Evolutionary conservation across 2,329 filamentous ascomycete species (phyloP).

Genomic region (Cercospora berteroae): DNA sequence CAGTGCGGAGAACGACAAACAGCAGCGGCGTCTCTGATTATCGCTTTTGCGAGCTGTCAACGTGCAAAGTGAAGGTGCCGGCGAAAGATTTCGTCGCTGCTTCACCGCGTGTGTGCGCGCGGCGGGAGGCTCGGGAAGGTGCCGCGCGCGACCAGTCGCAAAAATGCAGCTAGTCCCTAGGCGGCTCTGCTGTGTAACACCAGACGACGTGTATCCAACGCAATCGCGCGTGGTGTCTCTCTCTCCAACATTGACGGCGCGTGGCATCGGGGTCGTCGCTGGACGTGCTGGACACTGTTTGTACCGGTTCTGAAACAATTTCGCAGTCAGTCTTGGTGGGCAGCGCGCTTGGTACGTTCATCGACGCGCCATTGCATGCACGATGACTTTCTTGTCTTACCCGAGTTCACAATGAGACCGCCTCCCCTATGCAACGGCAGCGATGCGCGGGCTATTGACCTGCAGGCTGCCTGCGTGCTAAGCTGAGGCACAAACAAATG

Average conservation of each 20-base stretch:
- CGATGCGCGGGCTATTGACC: slow-evolving; percentile 5
- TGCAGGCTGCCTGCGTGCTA: slow-evolving; percentile 7
- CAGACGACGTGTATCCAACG: slow-evolving; percentile 3
- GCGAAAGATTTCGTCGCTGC: slow-evolving; percentile 8
- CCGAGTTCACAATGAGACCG: neutral
- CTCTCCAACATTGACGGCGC: neutral
- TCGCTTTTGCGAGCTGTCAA: neutral
- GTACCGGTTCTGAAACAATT: neutral
- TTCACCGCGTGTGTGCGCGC: slow-evolving; percentile 13
- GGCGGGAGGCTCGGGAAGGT: slow-evolving; percentile 3
- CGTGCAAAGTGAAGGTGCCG: neutral
- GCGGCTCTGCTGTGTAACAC: slow-evolving; percentile 11
- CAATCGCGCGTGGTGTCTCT: neutral
- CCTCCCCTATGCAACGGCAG: neutral
- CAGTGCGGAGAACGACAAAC: slow-evolving; percentile 1
- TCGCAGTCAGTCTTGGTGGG: neutral
- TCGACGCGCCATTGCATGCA: neutral
- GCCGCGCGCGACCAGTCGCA: slow-evolving; percentile 11
- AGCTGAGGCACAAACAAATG: slow-evolving; percentile 1
- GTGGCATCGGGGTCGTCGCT: neutral
- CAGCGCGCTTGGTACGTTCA: neutral
- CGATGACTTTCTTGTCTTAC: neutral
- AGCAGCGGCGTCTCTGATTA: neutral
- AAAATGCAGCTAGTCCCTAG: slow-evolving; percentile 4
- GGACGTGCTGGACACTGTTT: neutral